Conservation (phyloP, 2,329 filamentous ascomycete genomes). For the Epichloe gansuensis region DNA sequence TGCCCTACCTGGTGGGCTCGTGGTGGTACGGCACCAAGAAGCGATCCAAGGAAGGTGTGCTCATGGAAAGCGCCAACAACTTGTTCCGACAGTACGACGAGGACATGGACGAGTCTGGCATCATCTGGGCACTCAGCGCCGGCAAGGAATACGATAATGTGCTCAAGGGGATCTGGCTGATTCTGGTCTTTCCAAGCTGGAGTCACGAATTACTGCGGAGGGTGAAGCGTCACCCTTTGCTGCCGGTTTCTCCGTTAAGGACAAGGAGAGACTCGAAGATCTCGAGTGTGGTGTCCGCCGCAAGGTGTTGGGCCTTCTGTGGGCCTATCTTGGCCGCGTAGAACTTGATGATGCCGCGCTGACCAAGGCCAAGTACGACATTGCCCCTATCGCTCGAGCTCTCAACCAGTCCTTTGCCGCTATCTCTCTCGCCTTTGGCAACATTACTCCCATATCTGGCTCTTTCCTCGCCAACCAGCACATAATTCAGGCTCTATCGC, state of each 20-base stretch:
- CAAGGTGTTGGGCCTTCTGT: slow-evolving; percentile 80
- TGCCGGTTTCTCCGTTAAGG: slow-evolving; percentile 54
- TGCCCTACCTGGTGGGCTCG: slow-evolving; percentile 86
- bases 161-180: slow-evolving; percentile 68
- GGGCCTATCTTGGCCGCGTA: slow-evolving; percentile 86
- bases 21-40: slow-evolving; percentile 99
- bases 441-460: slow-evolving; percentile 67
- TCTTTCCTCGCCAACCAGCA: slow-evolving; percentile 76
- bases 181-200: slow-evolving; percentile 67
- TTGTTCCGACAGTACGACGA: slow-evolving; percentile 91
- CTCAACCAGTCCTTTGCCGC: slow-evolving; percentile 79
- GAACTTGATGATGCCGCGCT: slow-evolving; percentile 69
- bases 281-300: slow-evolving; percentile 69
- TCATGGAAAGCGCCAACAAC: slow-evolving; percentile 87
- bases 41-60: slow-evolving; percentile 83
- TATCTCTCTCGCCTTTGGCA: slow-evolving; percentile 79
- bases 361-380: slow-evolving; percentile 77
- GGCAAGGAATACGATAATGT: slow-evolving; percentile 75
- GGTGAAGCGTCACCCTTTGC: slow-evolving; percentile 40
- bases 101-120: slow-evolving; percentile 64
- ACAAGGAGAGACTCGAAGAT: slow-evolving; percentile 64
- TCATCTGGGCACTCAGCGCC: slow-evolving; percentile 69
- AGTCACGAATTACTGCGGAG: slow-evolving; percentile 62
- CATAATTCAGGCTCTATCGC: slow-evolving; percentile 79
- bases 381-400: slow-evolving; percentile 73